These are phyloP conservation scores for button mushroom (Agaricus bisporus) DNA, from an alignment of 768 basidiomycete genomes.

Conservation along the genomic window DNA sequence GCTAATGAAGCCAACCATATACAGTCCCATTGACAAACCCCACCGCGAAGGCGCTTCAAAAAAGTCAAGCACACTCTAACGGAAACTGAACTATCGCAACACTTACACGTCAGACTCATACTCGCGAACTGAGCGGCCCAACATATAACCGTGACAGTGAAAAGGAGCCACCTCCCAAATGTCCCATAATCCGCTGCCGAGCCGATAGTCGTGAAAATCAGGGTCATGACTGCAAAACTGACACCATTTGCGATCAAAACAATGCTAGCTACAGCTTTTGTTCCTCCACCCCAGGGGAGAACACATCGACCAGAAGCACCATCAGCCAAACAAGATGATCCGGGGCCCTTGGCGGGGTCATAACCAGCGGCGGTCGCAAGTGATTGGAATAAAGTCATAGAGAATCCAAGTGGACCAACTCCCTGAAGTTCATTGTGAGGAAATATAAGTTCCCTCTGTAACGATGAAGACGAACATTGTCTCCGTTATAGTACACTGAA, in stretches of 20 bases:
- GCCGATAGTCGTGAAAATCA: slow-evolving; percentile 75
- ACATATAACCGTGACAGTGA: slow-evolving; percentile 64
- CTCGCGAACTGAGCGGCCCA: slow-evolving; percentile 80
- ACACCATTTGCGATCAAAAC: slow-evolving; percentile 74
- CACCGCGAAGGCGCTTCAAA: slow-evolving; percentile 56
- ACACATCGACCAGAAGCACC: slow-evolving; percentile 69
- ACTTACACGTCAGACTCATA: slow-evolving; percentile 65
- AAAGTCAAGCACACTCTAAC: neutral
- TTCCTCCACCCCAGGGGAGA: slow-evolving; percentile 68
- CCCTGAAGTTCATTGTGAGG: slow-evolving; percentile 33
- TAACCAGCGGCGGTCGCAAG: slow-evolving; percentile 68
- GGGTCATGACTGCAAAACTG: slow-evolving; percentile 77
- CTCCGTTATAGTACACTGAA: slow-evolving; percentile 76
- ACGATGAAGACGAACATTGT: slow-evolving; percentile 45
- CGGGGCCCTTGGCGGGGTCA: slow-evolving; percentile 64
- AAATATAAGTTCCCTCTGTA: neutral
- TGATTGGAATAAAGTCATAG: slow-evolving; percentile 70
- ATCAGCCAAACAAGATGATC: slow-evolving; percentile 56
- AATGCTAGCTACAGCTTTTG: slow-evolving; percentile 68
- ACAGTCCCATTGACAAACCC: slow-evolving; percentile 72
- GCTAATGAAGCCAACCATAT: slow-evolving; percentile 72
- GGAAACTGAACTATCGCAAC: neutral
- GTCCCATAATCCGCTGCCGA: slow-evolving; percentile 69
- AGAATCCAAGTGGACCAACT: slow-evolving; percentile 62
- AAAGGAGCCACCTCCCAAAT: slow-evolving; percentile 76